Evolutionary conservation across 2,329 filamentous ascomycete species (phyloP), one percentile per base, ranked within the genome.

Genomic region (Escovopsis sp.): DNA sequence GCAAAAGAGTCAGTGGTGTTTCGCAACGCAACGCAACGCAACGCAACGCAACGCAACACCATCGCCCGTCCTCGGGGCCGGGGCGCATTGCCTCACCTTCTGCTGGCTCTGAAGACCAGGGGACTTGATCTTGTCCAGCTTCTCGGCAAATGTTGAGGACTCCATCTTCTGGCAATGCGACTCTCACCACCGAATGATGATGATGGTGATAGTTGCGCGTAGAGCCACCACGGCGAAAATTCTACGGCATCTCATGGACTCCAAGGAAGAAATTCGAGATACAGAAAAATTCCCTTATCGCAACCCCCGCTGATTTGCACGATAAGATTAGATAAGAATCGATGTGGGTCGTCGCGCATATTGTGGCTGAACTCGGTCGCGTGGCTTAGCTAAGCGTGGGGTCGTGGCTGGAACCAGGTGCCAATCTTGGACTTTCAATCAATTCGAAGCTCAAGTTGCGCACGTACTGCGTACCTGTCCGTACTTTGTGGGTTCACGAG

Each of bases 91-190:
- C 60, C 69, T 52, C 68, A 91, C 87, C 75, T 88, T 86, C 63
- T 94, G 80, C 67, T 95, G 88, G 61, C 85, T 94, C 64, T 96
- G 85, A 56, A 95, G 77, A 65, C 94, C 94, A 44, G 91, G 91
- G 59, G 85, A 91, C 66, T 91, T 85, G 63, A 96, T 95, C 75
- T 93, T 95, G 68, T 89, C 85, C 61, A 98, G 77, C 71, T 87
- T 93, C 70, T 94, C 89, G 61, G 83, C 79, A 57, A 96, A 57
- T 50, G 70, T 67, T 53, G 66, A 58, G 50, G 65, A 65, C 54
- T 66, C 62, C 71, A 74, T 75, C 40, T 59, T 51, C 54, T 9
- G 28, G 10, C 6, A 32, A 11, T 6, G 28, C 28, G 11, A 11
- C 11, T 32, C 28, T 53, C 38, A 26, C 36, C 30, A 39, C 38